Percentiles rank a stretch among this genome's conserved stretches.
Evolutionary conservation across 257 asterid species (phyloP).

Genomic region (Solanum virginianum): DNA sequence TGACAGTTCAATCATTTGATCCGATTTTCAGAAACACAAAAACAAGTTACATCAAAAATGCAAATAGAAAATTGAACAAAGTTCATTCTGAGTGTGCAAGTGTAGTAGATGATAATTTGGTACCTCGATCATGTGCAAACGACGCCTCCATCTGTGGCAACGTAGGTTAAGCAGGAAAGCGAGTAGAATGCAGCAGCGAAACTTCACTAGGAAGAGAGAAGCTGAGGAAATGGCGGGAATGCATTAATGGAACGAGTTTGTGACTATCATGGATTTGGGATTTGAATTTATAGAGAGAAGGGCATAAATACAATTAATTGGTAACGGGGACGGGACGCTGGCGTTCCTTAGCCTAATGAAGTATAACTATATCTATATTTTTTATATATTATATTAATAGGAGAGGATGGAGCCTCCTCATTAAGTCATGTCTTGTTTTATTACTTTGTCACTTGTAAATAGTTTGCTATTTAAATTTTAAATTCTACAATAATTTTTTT

Average conservation of each 20-base stretch:
- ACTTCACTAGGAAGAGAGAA: background rate
- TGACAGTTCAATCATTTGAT: background rate
- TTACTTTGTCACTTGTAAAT: too few species aligned
- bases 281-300: background rate
- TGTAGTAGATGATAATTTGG: background rate
- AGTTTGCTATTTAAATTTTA: too few species aligned
- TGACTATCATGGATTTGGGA: background rate
- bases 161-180: background rate
- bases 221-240: background rate
- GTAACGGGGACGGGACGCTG: background rate
- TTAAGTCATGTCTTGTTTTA: too few species aligned
- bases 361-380: too few species aligned
- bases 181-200: background rate
- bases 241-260: background rate
- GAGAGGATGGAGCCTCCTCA: too few species aligned
- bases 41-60: background rate
- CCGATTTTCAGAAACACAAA: background rate
- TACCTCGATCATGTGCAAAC: background rate
- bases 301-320: background rate
- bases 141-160: background rate
- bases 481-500: too few species aligned
- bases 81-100: background rate
- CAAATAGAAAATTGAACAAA: background rate
- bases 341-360: background rate
- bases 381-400: too few species aligned